Percentiles rank a stretch among this genome's conserved stretches.
These are phyloP conservation scores for Trypanosoma cruzi DNA, from an alignment of 208 protist genomes.

Conservation along the genomic window DNA sequence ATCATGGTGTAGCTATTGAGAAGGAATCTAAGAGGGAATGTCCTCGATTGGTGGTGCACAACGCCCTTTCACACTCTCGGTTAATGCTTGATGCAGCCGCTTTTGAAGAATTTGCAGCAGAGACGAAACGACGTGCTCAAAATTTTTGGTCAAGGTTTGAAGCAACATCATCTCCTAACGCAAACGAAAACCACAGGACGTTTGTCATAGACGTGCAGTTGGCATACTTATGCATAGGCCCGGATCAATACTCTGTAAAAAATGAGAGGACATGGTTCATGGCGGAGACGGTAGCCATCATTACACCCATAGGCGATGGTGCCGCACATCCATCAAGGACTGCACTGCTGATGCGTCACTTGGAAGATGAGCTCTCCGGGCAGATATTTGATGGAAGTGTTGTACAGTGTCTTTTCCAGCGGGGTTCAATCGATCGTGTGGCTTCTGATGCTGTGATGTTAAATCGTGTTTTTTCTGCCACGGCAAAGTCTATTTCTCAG, in stretches of 20 bases:
- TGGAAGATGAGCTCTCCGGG: constrained; percentile 62
- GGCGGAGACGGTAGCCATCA: constrained; percentile 15
- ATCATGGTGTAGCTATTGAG: constrained; percentile 4
- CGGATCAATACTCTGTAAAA: not conserved
- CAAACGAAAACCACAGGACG: not conserved
- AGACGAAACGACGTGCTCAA: constrained; percentile 18
- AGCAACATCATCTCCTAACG: not conserved
- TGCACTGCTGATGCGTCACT: constrained; percentile 50
- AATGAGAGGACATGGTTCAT: constrained; percentile 12
- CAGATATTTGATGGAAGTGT: constrained; percentile 72
- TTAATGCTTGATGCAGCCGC: constrained; percentile 52
- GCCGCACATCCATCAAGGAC: constrained; percentile 27
- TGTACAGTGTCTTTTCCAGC: constrained; percentile 43
- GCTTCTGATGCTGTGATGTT: not conserved
- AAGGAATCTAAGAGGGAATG: not conserved
- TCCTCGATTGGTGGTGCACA: constrained; percentile 42
- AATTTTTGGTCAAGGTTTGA: constrained; percentile 30
- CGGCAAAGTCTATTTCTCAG: constrained; percentile 16
- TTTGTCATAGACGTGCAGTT: constrained; percentile 20
- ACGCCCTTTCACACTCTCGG: constrained; percentile 61
- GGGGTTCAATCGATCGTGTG: not conserved
- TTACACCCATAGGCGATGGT: constrained; percentile 17
- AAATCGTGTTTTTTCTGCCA: constrained; percentile 9
- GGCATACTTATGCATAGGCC: constrained; percentile 11
- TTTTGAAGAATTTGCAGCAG: constrained; percentile 47